These are phyloP conservation scores for Populus hybrid DNA, from an alignment of 441 rosid genomes.

Conservation along the genomic window DNA sequence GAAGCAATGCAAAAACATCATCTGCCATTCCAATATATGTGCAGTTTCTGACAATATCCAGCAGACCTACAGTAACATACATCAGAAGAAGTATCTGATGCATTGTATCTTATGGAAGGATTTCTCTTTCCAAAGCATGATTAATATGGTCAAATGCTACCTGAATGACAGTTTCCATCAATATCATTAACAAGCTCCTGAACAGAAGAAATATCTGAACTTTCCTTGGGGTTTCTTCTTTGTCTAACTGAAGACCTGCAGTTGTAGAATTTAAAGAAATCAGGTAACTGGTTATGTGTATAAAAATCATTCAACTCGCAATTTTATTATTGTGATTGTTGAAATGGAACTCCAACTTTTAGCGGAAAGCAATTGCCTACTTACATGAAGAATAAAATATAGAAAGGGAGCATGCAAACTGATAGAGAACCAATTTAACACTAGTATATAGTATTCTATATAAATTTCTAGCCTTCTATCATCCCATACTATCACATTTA, in stretches of 20 bases:
- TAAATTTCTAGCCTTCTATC: not conserved
- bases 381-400: not conserved
- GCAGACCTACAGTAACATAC: conserved; percentile 49
- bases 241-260: conserved; percentile 74
- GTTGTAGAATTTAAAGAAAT: conserved; percentile 1
- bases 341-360: not conserved
- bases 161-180: conserved; percentile 67
- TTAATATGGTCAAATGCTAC: conserved; percentile 30
- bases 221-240: conserved; percentile 89
- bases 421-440: not conserved
- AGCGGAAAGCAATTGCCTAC: not conserved
- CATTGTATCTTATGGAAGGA: conserved; percentile 5
- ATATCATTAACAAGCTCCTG: conserved; percentile 70
- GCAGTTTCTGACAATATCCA: conserved; percentile 75
- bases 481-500: not conserved
- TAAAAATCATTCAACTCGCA: not conserved
- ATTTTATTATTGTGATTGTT: not conserved
- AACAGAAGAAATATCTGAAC: conserved; percentile 91
- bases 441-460: not conserved
- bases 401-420: not conserved
- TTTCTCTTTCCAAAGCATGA: conserved; percentile 3
- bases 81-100: conserved; percentile 8
- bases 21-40: conserved; percentile 97
- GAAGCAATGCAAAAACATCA: conserved; percentile 83
- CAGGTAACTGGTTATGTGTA: not conserved